Evolutionary conservation across 306 rosid genomes (phyloP), one percentile per base, ranked within the genome.

Genomic region (Elaeagnus macrophylla): DNA sequence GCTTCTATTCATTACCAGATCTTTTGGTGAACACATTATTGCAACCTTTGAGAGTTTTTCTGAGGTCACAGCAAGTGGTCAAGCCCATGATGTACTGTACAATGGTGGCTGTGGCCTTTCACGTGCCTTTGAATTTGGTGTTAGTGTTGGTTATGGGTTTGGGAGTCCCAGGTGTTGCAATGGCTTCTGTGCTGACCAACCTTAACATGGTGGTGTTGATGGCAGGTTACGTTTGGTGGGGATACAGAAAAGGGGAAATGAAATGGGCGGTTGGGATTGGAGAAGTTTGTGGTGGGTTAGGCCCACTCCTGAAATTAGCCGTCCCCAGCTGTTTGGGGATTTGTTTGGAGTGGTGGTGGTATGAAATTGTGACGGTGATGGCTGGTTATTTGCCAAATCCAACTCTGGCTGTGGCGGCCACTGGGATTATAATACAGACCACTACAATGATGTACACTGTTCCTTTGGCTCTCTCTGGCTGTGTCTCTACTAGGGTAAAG

Each of bases 331-430:
- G 99, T 32, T 50, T 91, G 16, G 93, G 88, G 51, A 91, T 91
- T 45, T 91, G 99, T 48, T 69, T 91, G 79, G 99, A 91, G 76
- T 91, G 99, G 99, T 91, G 99, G 99, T 91, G 99, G 99, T 91
- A 91, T 19, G 99, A 91, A 80, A 91, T 91, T 17, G 86, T 91
- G 60, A 84, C 78, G 12, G 80, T 91, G 9, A 39, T 91, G 78
- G 86, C 99, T n/a, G 99, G 99, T 2, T 91, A 91, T 56, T 67
- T 91, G 73, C 55, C 71, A 0, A 72, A 72, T 61, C 99, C 99
- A 1, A 84, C 86, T 0, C 60, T 79, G 12, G 75, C 99, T 18
- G 95, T 91, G 13, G 99, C 96, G 0, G 89, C 99, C n/a, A 91
- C 99, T 41, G 99, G 99, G 57, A 79, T 91, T 67, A 71, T 91